Conservation (phyloP, 768 basidiomycete species). For the Collybiopsis confluens region DNA sequence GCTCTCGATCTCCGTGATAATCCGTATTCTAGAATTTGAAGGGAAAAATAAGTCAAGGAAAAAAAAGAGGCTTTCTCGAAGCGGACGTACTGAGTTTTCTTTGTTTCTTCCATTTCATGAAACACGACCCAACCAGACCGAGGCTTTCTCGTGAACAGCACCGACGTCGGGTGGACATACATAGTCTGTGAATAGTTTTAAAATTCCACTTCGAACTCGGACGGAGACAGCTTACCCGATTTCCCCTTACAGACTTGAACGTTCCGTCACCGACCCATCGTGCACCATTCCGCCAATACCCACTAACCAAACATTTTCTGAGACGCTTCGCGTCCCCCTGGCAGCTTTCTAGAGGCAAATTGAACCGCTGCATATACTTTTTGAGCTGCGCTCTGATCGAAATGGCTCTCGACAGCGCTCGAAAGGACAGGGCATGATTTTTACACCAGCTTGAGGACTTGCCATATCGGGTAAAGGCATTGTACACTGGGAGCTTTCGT, state of each 20-base stretch:
- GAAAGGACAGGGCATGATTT: slow-evolving; percentile 86
- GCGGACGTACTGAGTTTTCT: slow-evolving; percentile 74
- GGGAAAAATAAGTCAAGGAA: slow-evolving; percentile 5
- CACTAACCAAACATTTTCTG: slow-evolving; percentile 84
- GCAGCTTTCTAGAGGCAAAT: slow-evolving; percentile 78
- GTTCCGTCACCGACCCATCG: slow-evolving; percentile 91
- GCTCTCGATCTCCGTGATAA: slow-evolving; percentile 91
- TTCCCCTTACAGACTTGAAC: slow-evolving; percentile 83
- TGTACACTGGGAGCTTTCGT: slow-evolving; percentile 64
- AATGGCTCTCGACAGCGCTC: slow-evolving; percentile 89
- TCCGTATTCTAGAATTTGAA: slow-evolving; percentile 74
- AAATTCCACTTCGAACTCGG: slow-evolving; percentile 5
- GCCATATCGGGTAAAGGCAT: slow-evolving; percentile 83
- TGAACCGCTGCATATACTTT: slow-evolving; percentile 92
- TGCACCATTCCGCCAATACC: slow-evolving; percentile 93
- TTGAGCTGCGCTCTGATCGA: slow-evolving; percentile 93
- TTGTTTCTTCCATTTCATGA: slow-evolving; percentile 96
- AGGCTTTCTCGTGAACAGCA: slow-evolving; percentile 90
- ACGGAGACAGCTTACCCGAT: slow-evolving; percentile 49
- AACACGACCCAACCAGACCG: slow-evolving; percentile 91
- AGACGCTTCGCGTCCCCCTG: slow-evolving; percentile 82
- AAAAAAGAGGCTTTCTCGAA: slow-evolving; percentile 9
- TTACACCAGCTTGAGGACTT: slow-evolving; percentile 92
- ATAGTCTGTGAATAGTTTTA: slow-evolving; percentile 48
- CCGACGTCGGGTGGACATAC: slow-evolving; percentile 90